Percentiles rank a stretch among this genome's conserved stretches.
Conservation (phyloP, 192 early-diverging fungal genomes). For the Irineochytrium annulatum region DNA sequence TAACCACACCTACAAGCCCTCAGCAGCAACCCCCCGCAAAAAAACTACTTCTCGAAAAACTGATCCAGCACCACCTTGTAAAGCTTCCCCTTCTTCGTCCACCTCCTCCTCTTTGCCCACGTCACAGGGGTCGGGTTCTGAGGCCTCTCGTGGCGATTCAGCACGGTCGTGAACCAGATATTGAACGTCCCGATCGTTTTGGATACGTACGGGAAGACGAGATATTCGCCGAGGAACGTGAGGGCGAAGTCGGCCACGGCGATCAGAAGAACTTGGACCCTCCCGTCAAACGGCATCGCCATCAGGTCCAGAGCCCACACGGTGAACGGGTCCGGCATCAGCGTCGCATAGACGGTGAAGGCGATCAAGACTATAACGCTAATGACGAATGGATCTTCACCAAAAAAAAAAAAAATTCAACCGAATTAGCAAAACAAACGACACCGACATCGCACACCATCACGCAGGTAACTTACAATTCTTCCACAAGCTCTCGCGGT, state of each 20-base stretch:
- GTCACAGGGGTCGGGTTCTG: not conserved
- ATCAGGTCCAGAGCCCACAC: constrained; percentile 67
- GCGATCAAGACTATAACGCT: constrained; percentile 53
- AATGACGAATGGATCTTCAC: constrained; percentile 59
- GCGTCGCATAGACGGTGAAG: constrained; percentile 43
- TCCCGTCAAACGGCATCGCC: constrained; percentile 32
- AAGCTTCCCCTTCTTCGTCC: constrained; percentile 41
- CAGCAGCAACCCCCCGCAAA: too few relatives aligned
- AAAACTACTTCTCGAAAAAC: too few relatives aligned
- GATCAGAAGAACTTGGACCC: constrained; percentile 52
- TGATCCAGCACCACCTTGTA: constrained; percentile 41
- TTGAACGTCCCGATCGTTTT: constrained; percentile 9
- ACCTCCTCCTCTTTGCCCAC: constrained; percentile 26
- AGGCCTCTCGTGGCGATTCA: not conserved
- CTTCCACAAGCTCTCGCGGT: constrained; percentile 79
- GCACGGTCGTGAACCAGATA: constrained; percentile 7
- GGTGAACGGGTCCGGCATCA: constrained; percentile 51
- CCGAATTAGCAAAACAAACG: not conserved
- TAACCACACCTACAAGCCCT: too few relatives aligned
- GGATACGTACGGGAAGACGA: constrained; percentile 26
- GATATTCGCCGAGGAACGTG: constrained; percentile 32
- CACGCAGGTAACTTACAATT: constrained; percentile 70
- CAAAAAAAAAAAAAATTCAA: constrained; percentile 17
- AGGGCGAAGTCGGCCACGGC: constrained; percentile 59
- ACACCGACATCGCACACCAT: too few relatives aligned